Conservation (phyloP, 2,329 filamentous ascomycete species). For the Lasiodiplodia hormozganensis region DNA sequence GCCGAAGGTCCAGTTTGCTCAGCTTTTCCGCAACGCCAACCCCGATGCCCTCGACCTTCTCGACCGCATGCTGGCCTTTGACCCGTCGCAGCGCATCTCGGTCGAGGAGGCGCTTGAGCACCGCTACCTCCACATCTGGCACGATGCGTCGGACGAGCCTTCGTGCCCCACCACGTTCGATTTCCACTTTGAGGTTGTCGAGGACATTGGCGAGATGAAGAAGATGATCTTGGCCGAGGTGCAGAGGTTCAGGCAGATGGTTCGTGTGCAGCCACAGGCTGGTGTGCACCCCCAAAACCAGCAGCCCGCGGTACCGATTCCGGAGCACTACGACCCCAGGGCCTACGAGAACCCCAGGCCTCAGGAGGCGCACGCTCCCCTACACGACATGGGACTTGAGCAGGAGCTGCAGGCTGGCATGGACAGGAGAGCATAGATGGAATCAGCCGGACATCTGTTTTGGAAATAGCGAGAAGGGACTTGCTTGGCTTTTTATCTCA, state of each 20-base stretch:
- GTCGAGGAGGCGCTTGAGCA: constrained; percentile 97
- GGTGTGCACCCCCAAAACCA: constrained; percentile 46
- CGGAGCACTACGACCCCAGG: constrained; percentile 64
- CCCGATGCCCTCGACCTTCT: constrained; percentile 94
- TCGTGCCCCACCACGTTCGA: constrained; percentile 93
- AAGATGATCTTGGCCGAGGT: constrained; percentile 98
- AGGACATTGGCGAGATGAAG: constrained; percentile 94
- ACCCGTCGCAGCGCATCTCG: constrained; percentile 89
- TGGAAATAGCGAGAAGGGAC: constrained; percentile 21
- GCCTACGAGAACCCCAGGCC: constrained; percentile 68
- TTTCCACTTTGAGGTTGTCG: constrained; percentile 97
- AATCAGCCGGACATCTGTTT: constrained; percentile 19
- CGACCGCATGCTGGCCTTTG: constrained; percentile 97
- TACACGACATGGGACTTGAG: constrained; percentile 29
- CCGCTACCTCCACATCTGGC: constrained; percentile 96
- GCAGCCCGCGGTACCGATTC: constrained; percentile 65
- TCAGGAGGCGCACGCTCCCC: constrained; percentile 54
- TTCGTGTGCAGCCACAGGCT: constrained; percentile 49
- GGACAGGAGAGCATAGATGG: constrained; percentile 29
- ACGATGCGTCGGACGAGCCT: constrained; percentile 95
- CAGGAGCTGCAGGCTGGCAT: constrained; percentile 30
- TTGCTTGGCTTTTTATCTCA: background rate
- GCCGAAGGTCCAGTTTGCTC: constrained; percentile 89
- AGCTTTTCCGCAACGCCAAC: constrained; percentile 92
- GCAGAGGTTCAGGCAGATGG: constrained; percentile 75